These are phyloP conservation scores for Dendrobium huoshanense DNA, from an alignment of 106 monocot genomes.

Conservation along the genomic window DNA sequence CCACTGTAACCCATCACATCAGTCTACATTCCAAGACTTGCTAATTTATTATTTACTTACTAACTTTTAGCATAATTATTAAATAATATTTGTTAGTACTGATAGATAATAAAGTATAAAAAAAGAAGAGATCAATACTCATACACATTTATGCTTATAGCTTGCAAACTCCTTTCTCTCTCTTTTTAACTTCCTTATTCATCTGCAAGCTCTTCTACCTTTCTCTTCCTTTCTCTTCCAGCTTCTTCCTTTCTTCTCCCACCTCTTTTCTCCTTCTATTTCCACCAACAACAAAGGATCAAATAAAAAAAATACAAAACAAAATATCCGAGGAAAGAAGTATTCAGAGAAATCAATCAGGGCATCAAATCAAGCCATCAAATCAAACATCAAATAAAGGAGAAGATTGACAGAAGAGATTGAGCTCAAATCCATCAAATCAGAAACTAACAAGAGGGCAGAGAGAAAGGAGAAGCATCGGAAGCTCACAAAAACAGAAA, in stretches of 20 bases:
- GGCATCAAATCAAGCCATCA: conserved; percentile 6
- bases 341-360: background rate
- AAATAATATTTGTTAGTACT: too few relatives aligned
- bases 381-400: background rate
- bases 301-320: conserved; percentile 9
- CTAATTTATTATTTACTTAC: too few relatives aligned
- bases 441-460: background rate
- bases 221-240: conserved; percentile 1
- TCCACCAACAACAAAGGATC: conserved; percentile 38
- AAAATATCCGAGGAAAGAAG: background rate
- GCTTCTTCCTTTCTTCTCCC: conserved; percentile 6
- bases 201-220: background rate
- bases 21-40: too few relatives aligned
- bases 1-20: too few relatives aligned
- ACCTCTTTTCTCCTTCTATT: conserved; percentile 12
- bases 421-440: background rate
- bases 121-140: background rate
- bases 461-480: conserved; percentile 10
- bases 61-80: too few relatives aligned
- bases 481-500: conserved; percentile 43
- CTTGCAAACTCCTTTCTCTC: conserved; percentile 10
- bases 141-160: conserved; percentile 3
- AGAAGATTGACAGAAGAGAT: background rate
- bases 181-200: background rate
- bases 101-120: background rate